Base-by-base conservation (phyloP, 1,284 basidiomycete species). In the Cutaneotrichosporon curvatum region DNA sequence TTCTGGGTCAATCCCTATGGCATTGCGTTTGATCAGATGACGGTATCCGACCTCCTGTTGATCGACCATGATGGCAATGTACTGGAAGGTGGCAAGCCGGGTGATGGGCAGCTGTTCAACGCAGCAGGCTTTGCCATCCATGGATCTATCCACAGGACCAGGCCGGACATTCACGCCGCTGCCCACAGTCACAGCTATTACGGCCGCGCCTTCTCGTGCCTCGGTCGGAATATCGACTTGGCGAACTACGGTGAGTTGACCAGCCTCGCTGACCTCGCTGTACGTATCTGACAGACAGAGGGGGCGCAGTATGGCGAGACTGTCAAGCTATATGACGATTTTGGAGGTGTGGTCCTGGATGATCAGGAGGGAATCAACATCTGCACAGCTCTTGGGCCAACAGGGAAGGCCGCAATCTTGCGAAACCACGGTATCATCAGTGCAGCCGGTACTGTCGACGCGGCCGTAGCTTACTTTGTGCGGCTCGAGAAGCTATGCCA, bases 141-240 rank as follows among this genome's bases (percentile, higher is more conserved):
- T 56, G 77, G 78, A 21, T 75, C 78, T 3, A 75, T 82, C 40
- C 80, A 81, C 40, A 43, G 49, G n/a, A 76, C 77, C n/a, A 76
- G 81, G 22, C 79, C 80, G 1, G 81, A 83, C 56, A 74, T 82
- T 14, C 59, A 78, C 32, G 81, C 81, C 25, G 80, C 80, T 4
- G 81, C 81, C 3, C 82, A 83, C 63, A 78, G 78, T 16, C 81
- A 84, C 62, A 78, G 77, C 4, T 67, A 78, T 20, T 73, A 79
- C 59, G 82, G 80, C 18, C 80, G 80, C 56, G 77, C 81, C 0
- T 83, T 81, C 68, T 74, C 77, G 11, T 73, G 78, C 2, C 73
- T 83, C 6, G 80, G 81, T 10, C 73, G 75, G 34, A 75, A 76
- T 32, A 71, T 82, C 41, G 77, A 81, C 43, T 74, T 78, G 71